These are phyloP conservation scores for Ophiostoma himal-ulmi DNA, from an alignment of 2,329 filamentous ascomycete species.

Conservation along the genomic window DNA sequence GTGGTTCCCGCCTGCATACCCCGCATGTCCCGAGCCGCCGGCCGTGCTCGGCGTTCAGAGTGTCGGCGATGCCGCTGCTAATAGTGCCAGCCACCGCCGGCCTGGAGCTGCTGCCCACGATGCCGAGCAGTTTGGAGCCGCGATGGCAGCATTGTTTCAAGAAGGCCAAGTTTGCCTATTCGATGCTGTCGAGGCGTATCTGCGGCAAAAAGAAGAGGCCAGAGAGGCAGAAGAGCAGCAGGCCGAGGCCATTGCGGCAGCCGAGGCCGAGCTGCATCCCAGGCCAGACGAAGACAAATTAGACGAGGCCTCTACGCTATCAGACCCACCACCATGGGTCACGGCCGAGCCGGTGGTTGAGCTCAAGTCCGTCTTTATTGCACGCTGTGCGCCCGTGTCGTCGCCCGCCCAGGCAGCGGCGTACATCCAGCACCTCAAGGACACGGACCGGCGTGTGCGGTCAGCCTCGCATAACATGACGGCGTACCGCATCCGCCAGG, in stretches of 20 bases:
- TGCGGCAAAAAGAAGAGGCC: constrained; percentile 29
- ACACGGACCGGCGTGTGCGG: constrained; percentile 78
- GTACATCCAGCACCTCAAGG: constrained; percentile 69
- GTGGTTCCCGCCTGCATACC: constrained; percentile 68
- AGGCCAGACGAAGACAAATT: background rate
- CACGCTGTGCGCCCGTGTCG: constrained; percentile 63
- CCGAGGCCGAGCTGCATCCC: constrained; percentile 24
- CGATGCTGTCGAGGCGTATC: constrained; percentile 76
- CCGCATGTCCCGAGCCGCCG: constrained; percentile 56
- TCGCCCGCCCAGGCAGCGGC: constrained; percentile 64
- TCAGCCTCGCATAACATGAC: constrained; percentile 91
- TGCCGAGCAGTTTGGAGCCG: constrained; percentile 61
- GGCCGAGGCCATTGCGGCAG: constrained; percentile 25
- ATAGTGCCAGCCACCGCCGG: constrained; percentile 30
- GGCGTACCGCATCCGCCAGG: constrained; percentile 74
- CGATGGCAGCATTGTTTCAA: constrained; percentile 61
- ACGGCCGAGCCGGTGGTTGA: constrained; percentile 69
- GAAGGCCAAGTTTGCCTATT: constrained; percentile 80
- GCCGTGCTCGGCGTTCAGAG: constrained; percentile 71
- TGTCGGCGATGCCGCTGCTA: constrained; percentile 55
- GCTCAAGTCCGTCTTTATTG: constrained; percentile 83
- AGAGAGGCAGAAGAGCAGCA: constrained; percentile 24
- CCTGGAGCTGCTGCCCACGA: constrained; percentile 68
- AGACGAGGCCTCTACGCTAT: background rate
- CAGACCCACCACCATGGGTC: constrained; percentile 55